phyloP scores from a whole-genome alignment of 352 stramenopile genomes.

The Pythium apleroticum region DNA sequence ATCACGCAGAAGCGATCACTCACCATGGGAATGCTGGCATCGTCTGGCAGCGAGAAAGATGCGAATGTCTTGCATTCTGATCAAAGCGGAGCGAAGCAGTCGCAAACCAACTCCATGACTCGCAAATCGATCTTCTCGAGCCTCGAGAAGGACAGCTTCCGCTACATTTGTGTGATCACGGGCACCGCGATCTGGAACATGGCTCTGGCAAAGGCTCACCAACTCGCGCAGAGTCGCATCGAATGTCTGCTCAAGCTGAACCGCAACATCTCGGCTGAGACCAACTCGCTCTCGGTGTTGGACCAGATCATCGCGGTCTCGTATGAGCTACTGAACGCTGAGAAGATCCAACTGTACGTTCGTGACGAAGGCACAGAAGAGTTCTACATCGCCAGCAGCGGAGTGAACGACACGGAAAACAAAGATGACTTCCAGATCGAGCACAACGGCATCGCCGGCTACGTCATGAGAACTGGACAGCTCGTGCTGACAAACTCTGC shows the following conservation, averaged over 20 bases:
- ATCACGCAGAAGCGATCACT: constrained; percentile 24
- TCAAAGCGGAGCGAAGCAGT: neutral
- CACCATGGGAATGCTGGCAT: neutral
- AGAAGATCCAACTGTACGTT: constrained; percentile 36
- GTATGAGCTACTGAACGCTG: constrained; percentile 69
- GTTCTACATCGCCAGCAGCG: constrained; percentile 57
- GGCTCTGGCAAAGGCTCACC: constrained; percentile 53
- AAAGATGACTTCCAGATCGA: constrained; percentile 34
- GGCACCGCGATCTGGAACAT: constrained; percentile 72
- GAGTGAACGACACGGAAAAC: constrained; percentile 44
- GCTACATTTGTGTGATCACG: constrained; percentile 56
- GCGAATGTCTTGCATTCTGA: neutral
- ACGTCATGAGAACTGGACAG: constrained; percentile 62
- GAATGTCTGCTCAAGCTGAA: constrained; percentile 68
- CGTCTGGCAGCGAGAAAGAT: constrained; percentile 27
- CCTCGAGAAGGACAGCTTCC: constrained; percentile 43
- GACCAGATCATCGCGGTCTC: constrained; percentile 68
- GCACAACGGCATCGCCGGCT: constrained; percentile 67
- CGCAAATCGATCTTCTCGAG: constrained; percentile 23
- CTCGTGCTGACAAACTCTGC: constrained; percentile 70
- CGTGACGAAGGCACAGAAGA: constrained; percentile 42
- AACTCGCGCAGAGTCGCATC: constrained; percentile 67
- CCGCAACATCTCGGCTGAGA: constrained; percentile 72
- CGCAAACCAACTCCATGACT: constrained; percentile 22
- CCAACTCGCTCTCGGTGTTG: constrained; percentile 48